Conservation (phyloP, 2,329 filamentous ascomycete genomes). For the Fusarium sp. region DNA sequence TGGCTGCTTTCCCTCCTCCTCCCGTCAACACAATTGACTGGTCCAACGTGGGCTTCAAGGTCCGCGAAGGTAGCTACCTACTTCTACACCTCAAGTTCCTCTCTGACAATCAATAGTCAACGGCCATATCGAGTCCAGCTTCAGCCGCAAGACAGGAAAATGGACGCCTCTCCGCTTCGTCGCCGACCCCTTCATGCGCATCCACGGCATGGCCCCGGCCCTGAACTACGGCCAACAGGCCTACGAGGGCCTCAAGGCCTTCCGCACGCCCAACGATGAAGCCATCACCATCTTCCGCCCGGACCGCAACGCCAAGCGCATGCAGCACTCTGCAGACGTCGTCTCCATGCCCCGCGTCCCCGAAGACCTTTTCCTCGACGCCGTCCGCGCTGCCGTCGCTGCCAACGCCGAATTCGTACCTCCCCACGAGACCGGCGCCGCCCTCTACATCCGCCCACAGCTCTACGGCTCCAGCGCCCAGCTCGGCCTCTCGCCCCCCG, state of each 20-base stretch:
- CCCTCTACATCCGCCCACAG: slow-evolving; percentile 91
- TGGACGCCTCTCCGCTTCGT: slow-evolving; percentile 86
- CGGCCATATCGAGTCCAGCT: slow-evolving; percentile 91
- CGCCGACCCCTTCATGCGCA: slow-evolving; percentile 81
- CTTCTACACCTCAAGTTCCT: rapidly evolving
- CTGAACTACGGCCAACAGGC: slow-evolving; percentile 98
- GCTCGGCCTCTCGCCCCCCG: slow-evolving; percentile 84
- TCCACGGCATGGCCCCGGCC: slow-evolving; percentile 94
- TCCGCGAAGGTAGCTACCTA: slow-evolving; percentile 78
- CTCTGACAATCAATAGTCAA: slow-evolving; percentile 70
- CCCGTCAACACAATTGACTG: slow-evolving; percentile 89
- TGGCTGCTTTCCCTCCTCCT: slow-evolving; percentile 76
- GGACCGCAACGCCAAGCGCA: slow-evolving; percentile 81
- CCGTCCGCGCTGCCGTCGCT: slow-evolving; percentile 82
- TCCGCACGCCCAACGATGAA: slow-evolving; percentile 77
- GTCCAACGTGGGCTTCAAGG: slow-evolving; percentile 90
- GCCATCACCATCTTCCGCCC: slow-evolving; percentile 89
- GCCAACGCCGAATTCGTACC: slow-evolving; percentile 93
- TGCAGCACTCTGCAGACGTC: slow-evolving; percentile 85
- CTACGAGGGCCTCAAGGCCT: slow-evolving; percentile 98
- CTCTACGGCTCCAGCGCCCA: slow-evolving; percentile 90
- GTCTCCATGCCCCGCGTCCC: slow-evolving; percentile 87
- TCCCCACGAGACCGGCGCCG: slow-evolving; percentile 86
- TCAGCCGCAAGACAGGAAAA: slow-evolving; percentile 76
- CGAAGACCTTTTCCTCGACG: slow-evolving; percentile 77